Conservation (phyloP, 352 stramenopile species). For the Globisporangium takayamanum region DNA sequence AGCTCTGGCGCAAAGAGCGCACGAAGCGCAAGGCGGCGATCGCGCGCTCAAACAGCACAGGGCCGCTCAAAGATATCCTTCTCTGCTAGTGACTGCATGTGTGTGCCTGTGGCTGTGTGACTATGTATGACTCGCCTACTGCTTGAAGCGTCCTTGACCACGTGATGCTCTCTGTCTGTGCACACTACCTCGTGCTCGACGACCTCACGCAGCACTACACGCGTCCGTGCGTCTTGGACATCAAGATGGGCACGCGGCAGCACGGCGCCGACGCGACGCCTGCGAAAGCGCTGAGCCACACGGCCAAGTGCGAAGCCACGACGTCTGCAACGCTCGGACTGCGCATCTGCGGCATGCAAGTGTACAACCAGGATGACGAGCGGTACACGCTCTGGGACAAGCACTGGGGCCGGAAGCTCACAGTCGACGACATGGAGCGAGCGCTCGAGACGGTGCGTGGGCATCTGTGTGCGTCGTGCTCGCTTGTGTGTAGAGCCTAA, state of each 20-base stretch:
- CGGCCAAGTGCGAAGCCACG: slow-evolving; percentile 63
- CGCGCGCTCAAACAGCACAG: slow-evolving; percentile 9
- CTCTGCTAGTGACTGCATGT: neutral
- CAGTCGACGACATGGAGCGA: slow-evolving; percentile 43
- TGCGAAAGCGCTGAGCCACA: slow-evolving; percentile 65
- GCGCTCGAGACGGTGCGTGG: slow-evolving; percentile 49
- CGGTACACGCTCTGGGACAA: slow-evolving; percentile 77
- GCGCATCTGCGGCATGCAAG: slow-evolving; percentile 77
- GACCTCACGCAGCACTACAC: slow-evolving; percentile 62
- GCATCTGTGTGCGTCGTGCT: neutral
- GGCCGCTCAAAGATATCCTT: slow-evolving; percentile 18
- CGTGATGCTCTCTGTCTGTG: slow-evolving; percentile 2
- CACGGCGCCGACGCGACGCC: slow-evolving; percentile 62
- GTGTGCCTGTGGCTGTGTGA: neutral
- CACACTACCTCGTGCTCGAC: slow-evolving; percentile 61
- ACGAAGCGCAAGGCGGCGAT: slow-evolving; percentile 14
- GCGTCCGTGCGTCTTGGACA: slow-evolving; percentile 66
- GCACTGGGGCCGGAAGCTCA: slow-evolving; percentile 62
- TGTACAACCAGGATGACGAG: slow-evolving; percentile 51
- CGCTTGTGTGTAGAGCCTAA: neutral
- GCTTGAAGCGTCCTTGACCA: neutral
- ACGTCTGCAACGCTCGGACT: slow-evolving; percentile 62
- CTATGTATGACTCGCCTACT: neutral
- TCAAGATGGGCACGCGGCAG: slow-evolving; percentile 79
- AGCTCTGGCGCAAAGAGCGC: slow-evolving; percentile 52